A percentile compares a stretch with the other conserved stretches of the same genome.
Evolutionary conservation across 306 rosid genomes (phyloP).

Genomic region (Pyrus communis): DNA sequence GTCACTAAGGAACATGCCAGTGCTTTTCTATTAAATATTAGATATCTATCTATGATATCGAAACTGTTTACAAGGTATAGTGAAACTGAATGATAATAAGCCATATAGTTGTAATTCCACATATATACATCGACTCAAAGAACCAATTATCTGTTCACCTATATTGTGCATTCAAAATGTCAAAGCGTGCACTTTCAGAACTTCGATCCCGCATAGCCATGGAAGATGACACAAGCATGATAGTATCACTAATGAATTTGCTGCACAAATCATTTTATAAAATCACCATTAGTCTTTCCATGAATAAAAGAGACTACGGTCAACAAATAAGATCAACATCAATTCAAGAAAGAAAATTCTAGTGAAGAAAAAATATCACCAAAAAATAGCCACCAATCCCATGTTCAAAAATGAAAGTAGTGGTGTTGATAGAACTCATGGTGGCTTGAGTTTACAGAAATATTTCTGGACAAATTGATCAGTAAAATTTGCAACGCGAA

Average conservation of each 20-base stretch:
- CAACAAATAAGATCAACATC: neutral
- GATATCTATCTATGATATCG: neutral
- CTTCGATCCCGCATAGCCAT: slow-evolving; percentile 81
- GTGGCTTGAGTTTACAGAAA: neutral
- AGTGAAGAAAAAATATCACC: neutral
- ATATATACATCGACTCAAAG: neutral
- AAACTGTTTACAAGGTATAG: neutral
- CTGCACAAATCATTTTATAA: slow-evolving; percentile 38
- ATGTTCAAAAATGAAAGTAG: neutral
- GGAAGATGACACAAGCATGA: slow-evolving; percentile 75
- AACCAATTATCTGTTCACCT: slow-evolving; percentile 38
- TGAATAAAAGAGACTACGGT: neutral
- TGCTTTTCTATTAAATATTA: neutral
- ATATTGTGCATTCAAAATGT: slow-evolving; percentile 59
- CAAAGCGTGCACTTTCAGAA: slow-evolving; percentile 86
- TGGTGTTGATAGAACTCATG: neutral
- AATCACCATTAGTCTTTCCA: slow-evolving; percentile 7
- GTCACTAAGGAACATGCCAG: neutral
- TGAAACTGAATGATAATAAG: neutral
- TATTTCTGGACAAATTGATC: neutral
- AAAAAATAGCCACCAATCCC: neutral
- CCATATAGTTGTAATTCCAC: neutral
- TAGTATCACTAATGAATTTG: slow-evolving; percentile 80
- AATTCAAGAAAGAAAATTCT: neutral
- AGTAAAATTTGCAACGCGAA: neutral